Evolutionary conservation across 306 rosid genomes (phyloP), one percentile per base, ranked within the genome.

Genomic region (Quercus dentata): DNA sequence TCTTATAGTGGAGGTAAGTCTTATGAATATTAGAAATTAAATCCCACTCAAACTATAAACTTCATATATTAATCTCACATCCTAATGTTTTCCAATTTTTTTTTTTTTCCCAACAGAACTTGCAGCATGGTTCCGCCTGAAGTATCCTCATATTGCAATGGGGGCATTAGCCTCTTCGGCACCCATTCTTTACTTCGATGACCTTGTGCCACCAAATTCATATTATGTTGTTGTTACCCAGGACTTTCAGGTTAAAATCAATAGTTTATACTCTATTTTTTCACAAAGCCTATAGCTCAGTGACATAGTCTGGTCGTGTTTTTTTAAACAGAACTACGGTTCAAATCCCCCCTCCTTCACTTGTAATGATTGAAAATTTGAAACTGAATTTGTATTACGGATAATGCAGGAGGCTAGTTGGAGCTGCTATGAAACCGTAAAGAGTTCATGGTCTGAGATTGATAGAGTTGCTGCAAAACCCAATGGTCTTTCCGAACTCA

Each of bases 1-100:
- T 90, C 94, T 15, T 90, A 90, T 33, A 90, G 94, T 64, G 94
- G 94, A 90, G 87, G 94, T 90, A 25, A 83, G 87, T 86, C 3
- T 69, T 75, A 1, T 12, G 28, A 69, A 1, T 33, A n/a, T 10
- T 25, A 61, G 33, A 61, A 21, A 23, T 61, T 61, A 11, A 23
- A 59, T 59, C 67, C 4, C 7, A 59, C 18, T 59, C 25, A 23
- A 59, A 3, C 13, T 7, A 7, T 4, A 20, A 12, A 58, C 12
- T 58, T 21, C 65, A 21, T 58, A 20, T 13, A 21, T n/a, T 57
- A 57, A 61, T 21, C 19, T 23, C 33, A 10, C 30, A 23, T 59
- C 15, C 4, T 21, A 7, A 59, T 59, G 17, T 61, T 27, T 61
- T 12, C 1, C 19, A 20, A 4, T 20, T 51, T 30, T 13, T 13